phyloP scores from a whole-genome alignment of 192 early-diverging fungal genomes.

The Backusella tarrabulga region DNA sequence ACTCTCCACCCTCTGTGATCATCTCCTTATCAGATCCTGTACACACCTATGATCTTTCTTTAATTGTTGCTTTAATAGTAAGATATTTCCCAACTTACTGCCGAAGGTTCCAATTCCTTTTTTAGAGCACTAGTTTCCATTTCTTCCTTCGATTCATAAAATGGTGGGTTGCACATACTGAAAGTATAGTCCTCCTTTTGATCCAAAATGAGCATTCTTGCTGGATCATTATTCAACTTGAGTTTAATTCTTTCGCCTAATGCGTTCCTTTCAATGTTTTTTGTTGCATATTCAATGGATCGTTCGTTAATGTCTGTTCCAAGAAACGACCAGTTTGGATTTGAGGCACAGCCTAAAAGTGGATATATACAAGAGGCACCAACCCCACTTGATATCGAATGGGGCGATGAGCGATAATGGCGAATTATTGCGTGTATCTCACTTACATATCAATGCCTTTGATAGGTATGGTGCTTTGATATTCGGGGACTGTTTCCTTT shows the following conservation, averaged over 20 bases:
- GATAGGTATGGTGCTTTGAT: not conserved
- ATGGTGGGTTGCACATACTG: slow-evolving; percentile 93
- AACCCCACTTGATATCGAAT: slow-evolving; percentile 57
- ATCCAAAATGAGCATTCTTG: slow-evolving; percentile 18
- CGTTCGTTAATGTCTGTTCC: slow-evolving; percentile 74
- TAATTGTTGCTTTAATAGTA: not conserved
- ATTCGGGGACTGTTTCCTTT: slow-evolving; percentile 11
- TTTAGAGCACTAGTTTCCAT: slow-evolving; percentile 41
- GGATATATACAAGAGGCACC: slow-evolving; percentile 94
- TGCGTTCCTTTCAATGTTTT: slow-evolving; percentile 66
- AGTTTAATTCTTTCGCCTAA: slow-evolving; percentile 58
- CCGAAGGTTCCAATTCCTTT: slow-evolving; percentile 55
- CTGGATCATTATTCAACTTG: slow-evolving; percentile 40
- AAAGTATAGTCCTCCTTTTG: slow-evolving; percentile 50
- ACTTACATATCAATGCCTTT: slow-evolving; percentile 66
- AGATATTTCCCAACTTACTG: slow-evolving; percentile 31
- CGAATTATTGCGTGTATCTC: not conserved
- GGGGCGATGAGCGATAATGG: not conserved
- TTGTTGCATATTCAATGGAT: slow-evolving; percentile 58
- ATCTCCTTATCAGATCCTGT: slow-evolving; percentile 67
- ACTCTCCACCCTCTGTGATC: slow-evolving; percentile 80
- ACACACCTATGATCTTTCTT: slow-evolving; percentile 41
- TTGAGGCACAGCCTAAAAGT: slow-evolving; percentile 61
- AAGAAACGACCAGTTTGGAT: slow-evolving; percentile 65
- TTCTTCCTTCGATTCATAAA: slow-evolving; percentile 65